Evolutionary conservation across 139 green algal genomes (phyloP).

Genomic region (Micromonas pusilla): DNA sequence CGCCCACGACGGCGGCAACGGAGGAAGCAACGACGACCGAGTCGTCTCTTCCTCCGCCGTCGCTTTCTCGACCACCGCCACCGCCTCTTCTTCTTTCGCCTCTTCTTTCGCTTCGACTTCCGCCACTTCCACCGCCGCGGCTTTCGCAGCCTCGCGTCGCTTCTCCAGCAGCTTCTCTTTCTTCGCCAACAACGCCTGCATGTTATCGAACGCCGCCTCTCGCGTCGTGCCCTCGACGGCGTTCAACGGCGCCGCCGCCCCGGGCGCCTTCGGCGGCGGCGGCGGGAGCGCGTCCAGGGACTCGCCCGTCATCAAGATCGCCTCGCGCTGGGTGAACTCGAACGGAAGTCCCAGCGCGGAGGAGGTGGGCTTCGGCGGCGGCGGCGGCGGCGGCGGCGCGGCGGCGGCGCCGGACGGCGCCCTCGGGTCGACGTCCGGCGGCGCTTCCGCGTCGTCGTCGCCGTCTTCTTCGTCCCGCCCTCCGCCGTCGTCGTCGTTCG

Average conservation of each 20-base stretch:
- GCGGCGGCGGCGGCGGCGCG: no score
- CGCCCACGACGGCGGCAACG: neutral
- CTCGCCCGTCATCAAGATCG: neutral
- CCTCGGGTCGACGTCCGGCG: no score
- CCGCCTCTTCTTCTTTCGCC: neutral
- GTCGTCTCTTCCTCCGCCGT: neutral
- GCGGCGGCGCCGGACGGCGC: no score
- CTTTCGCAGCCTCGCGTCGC: neutral
- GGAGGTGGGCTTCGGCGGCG: no score
- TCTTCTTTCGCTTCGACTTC: neutral
- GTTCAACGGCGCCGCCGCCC: neutral
- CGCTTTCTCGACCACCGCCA: neutral
- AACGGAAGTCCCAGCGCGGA: no score
- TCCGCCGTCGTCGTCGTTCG: no score
- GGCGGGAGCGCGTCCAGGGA: neutral
- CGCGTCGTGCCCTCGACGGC: neutral
- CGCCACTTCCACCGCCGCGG: neutral
- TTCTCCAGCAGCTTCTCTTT: neutral
- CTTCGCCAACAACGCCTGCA: neutral
- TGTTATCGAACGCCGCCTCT: constrained; percentile 3
- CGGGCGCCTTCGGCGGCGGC: neutral
- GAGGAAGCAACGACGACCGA: neutral
- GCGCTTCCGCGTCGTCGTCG: no score
- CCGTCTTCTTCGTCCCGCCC: no score
- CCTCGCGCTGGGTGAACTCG: neutral